Evolutionary conservation across 1,284 basidiomycete species (phyloP).

Genomic region (Thecaphora thlaspeos): DNA sequence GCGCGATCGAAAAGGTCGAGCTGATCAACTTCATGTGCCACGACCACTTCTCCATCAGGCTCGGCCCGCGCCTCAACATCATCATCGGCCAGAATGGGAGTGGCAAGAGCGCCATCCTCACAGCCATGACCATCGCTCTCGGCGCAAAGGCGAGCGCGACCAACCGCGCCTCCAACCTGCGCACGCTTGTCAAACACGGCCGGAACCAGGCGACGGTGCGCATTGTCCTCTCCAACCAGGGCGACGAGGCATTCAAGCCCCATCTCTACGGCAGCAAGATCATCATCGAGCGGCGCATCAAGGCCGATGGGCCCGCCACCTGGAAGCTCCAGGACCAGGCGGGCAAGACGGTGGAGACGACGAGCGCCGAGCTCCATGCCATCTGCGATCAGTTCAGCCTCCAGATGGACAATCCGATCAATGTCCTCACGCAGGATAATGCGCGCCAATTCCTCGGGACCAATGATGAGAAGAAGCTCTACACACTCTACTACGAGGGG

Average conservation of each 20-base stretch:
- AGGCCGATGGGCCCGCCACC: slow-evolving; percentile 66
- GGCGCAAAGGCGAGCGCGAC: slow-evolving; percentile 88
- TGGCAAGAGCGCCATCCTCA: slow-evolving; percentile 88
- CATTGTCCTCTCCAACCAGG: slow-evolving; percentile 80
- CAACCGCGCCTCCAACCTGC: slow-evolving; percentile 74
- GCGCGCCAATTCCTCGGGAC: slow-evolving; percentile 82
- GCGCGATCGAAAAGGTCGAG: slow-evolving; percentile 81
- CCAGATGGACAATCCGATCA: slow-evolving; percentile 94
- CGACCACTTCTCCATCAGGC: slow-evolving; percentile 70
- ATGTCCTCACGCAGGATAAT: slow-evolving; percentile 66
- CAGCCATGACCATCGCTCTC: slow-evolving; percentile 87
- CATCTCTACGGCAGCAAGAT: slow-evolving; percentile 82
- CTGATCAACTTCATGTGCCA: slow-evolving; percentile 98
- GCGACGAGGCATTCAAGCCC: slow-evolving; percentile 80
- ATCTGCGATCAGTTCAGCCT: slow-evolving; percentile 96
- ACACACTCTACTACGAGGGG: slow-evolving; percentile 85
- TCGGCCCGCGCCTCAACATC: slow-evolving; percentile 91
- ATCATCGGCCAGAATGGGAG: slow-evolving; percentile 77
- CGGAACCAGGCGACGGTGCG: slow-evolving; percentile 76
- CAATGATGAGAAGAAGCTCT: slow-evolving; percentile 81
- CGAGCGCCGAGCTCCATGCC: slow-evolving; percentile 77
- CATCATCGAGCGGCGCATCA: slow-evolving; percentile 77
- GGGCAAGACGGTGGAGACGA: slow-evolving; percentile 71
- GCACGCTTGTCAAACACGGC: slow-evolving; percentile 84
- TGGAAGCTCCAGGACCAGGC: slow-evolving; percentile 80